Evolutionary conservation across 805 yeast genomes (phyloP), one percentile per base, ranked within the genome.

Genomic region (Starmerella bacillaris): DNA sequence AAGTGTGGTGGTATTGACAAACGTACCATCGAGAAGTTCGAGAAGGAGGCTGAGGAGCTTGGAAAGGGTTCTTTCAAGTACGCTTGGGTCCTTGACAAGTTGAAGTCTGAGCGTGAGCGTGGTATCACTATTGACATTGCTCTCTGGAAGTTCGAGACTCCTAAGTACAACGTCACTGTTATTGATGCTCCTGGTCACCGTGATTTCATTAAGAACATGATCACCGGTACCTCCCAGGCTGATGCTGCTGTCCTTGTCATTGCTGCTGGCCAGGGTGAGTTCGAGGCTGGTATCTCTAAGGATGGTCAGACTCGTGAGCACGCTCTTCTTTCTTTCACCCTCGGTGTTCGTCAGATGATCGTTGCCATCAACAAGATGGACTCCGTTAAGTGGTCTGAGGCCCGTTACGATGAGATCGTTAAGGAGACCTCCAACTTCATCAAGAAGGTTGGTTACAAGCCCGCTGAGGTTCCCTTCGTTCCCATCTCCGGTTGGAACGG

Each of bases 371-470:
- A 78, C 83, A 78, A 78, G 79, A 79, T 78, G 92, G 92, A 78
- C 71, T 74, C 89, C 61, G 82, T 74, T 59, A 75, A 78, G 60
- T 78, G 92, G 92, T 68, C 72, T 51, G 72, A 78, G 69, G 59
- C 66, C 53, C 75, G 92, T 67, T 79, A 65, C 68, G 72, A 72
- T 52, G 99, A 89, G 72, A 78, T 89, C 62, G 98, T 96, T 72
- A 96, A 89, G 76, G 99, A 89, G 68, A 76, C 89, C 60, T 89
- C 92, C 86, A 83, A 69, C 70, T 78, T 89, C 70, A 89, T 89
- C 65, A 89, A 86, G 84, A 89, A 89, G 78, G 99, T 96, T 64
- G 96, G 92, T 61, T 63, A 94, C 55, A 94, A 89, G 67, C 89
- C 98, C 83, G 89, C 89, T 79, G 98, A 89, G 71, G 78, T 89